phyloP scores from a whole-genome alignment of 371 early-diverging fungal species.

The Choanephora cucurbitarum region DNA sequence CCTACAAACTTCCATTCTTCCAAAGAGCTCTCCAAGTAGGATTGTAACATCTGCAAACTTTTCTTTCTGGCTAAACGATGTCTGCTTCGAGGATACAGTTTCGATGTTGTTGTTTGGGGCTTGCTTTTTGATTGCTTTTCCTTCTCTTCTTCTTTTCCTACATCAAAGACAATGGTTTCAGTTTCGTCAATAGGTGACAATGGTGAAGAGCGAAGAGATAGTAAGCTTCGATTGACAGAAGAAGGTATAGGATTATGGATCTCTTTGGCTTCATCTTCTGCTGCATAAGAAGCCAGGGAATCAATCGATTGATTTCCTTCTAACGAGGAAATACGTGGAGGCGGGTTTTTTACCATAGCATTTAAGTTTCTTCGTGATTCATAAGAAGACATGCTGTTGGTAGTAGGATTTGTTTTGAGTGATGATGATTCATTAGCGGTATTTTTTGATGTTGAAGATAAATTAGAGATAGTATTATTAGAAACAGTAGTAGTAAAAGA shows the following conservation, averaged over 20 bases:
- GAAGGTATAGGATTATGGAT: neutral
- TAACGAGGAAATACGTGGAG: constrained; percentile 27
- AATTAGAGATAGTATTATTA: constrained; percentile 4
- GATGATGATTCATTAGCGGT: neutral
- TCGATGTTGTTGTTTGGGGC: constrained; percentile 10
- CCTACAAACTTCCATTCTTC: constrained; percentile 51
- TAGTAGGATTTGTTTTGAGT: neutral
- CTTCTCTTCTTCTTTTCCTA: neutral
- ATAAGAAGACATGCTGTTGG: neutral
- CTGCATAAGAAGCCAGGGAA: neutral
- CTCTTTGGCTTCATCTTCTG: neutral
- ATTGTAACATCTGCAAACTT: constrained; percentile 45
- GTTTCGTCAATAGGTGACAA: constrained; percentile 12
- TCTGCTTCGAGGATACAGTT: constrained; percentile 40
- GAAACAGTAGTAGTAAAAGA: neutral
- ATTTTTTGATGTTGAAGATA: neutral
- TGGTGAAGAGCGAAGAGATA: neutral
- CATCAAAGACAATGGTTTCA: neutral
- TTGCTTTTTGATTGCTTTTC: neutral
- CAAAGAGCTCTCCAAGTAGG: constrained; percentile 35
- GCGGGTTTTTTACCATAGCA: constrained; percentile 20
- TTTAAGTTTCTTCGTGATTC: neutral
- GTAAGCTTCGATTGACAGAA: neutral
- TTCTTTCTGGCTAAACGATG: constrained; percentile 38
- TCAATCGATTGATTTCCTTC: constrained; percentile 1